A percentile compares a stretch with the other conserved stretches of the same genome.
Conservation (phyloP, 2,329 filamentous ascomycete genomes). For the Colletotrichum costaricense region DNA sequence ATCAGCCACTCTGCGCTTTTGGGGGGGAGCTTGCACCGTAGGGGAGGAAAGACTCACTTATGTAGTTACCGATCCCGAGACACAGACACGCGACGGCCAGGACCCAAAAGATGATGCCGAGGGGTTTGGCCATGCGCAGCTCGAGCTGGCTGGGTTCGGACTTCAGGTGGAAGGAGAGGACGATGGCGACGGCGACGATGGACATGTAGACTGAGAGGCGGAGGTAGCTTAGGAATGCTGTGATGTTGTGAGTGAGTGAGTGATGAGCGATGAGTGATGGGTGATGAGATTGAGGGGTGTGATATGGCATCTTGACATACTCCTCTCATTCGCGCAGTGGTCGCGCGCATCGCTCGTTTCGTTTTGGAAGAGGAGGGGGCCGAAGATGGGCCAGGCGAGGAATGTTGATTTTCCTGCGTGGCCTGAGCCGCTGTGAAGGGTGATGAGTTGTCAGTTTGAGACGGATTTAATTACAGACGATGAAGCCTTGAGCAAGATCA, state of each 20-base stretch:
- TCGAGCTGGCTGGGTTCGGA: slow-evolving; percentile 77
- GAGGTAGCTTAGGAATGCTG: slow-evolving; percentile 89
- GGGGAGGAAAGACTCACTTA: slow-evolving; percentile 63
- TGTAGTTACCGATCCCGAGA: slow-evolving; percentile 87
- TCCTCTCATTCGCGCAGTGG: slow-evolving; percentile 83
- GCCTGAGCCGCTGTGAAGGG: slow-evolving; percentile 29
- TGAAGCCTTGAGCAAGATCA: no score
- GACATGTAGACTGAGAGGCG: slow-evolving; percentile 91
- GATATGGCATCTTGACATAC: slow-evolving; percentile 46
- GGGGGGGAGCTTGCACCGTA: no score
- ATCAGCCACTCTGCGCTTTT: no score
- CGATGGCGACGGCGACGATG: slow-evolving; percentile 88
- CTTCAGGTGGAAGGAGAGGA: slow-evolving; percentile 93
- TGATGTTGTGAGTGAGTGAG: not conserved
- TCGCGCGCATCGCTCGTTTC: slow-evolving; percentile 80
- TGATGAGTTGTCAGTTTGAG: no score
- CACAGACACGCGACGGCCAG: slow-evolving; percentile 81
- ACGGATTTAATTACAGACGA: no score
- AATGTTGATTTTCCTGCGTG: slow-evolving; percentile 57
- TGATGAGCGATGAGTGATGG: not conserved
- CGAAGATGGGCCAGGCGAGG: slow-evolving; percentile 70
- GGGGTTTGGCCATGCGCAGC: slow-evolving; percentile 80
- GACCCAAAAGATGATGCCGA: slow-evolving; percentile 90
- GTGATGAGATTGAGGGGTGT: not conserved
- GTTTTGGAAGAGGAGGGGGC: slow-evolving; percentile 79